phyloP scores from a whole-genome alignment of 2,329 filamentous ascomycete genomes.

The Nakataea oryzae region DNA sequence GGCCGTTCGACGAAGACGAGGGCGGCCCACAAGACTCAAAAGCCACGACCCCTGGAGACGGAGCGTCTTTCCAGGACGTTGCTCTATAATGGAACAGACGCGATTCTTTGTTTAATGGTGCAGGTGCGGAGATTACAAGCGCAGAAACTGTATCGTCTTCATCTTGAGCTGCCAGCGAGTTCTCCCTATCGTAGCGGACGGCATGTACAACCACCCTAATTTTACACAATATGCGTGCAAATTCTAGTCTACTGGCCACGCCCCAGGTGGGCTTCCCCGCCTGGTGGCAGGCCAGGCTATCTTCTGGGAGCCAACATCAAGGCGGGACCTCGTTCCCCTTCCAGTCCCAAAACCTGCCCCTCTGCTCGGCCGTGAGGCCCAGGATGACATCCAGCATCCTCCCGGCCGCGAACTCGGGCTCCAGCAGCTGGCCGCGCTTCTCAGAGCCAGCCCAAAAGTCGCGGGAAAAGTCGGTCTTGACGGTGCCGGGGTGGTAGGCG shows the following conservation, averaged over 20 bases:
- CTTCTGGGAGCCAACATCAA: too few species aligned
- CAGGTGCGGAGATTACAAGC: background rate
- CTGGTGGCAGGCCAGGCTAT: too few species aligned
- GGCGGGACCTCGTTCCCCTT: conserved; percentile 52
- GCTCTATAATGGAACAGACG: conserved; percentile 31
- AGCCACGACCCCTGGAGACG: conserved; percentile 37
- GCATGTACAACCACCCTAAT: background rate
- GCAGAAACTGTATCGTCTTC: background rate
- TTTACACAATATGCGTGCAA: background rate
- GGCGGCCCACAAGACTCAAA: conserved; percentile 20
- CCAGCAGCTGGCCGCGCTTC: conserved; percentile 51
- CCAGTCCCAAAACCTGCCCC: conserved; percentile 62
- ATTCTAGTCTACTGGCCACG: background rate
- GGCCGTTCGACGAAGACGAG: conserved; percentile 11
- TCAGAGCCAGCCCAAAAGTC: conserved; percentile 61
- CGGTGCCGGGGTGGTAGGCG: conserved; percentile 70
- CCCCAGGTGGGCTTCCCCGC: too few species aligned
- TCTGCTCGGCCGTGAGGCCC: conserved; percentile 32
- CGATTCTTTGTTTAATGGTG: background rate
- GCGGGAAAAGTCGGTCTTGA: conserved; percentile 61
- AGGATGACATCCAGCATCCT: conserved; percentile 50
- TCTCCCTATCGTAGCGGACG: background rate
- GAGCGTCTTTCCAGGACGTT: conserved; percentile 54
- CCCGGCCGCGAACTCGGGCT: conserved; percentile 54
- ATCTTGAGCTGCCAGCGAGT: background rate